phyloP scores from a whole-genome alignment of 352 stramenopile genomes.

The Globisporangium parvum region DNA sequence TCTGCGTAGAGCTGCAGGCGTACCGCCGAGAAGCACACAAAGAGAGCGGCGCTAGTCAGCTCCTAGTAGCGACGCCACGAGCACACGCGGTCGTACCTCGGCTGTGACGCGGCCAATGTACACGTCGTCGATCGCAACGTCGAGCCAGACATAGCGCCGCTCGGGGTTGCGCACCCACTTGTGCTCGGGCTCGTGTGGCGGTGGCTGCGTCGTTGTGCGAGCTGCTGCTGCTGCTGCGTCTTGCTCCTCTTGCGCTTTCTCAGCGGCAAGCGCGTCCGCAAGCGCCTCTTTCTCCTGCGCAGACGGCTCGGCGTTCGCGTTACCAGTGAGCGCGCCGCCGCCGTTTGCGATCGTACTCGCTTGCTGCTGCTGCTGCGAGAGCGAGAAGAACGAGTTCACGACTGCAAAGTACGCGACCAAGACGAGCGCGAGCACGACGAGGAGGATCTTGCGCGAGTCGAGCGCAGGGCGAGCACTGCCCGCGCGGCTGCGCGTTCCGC shows the following conservation, averaged over 20 bases:
- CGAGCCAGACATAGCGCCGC: slow-evolving; percentile 83
- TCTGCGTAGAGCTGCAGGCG: slow-evolving; percentile 86
- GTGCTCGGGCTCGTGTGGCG: slow-evolving; percentile 3
- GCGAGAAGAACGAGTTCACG: slow-evolving; percentile 61
- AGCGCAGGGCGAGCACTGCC: slow-evolving; percentile 8
- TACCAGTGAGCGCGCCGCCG: slow-evolving; percentile 1
- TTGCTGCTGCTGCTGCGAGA: slow-evolving; percentile 12
- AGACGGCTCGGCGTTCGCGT: slow-evolving; percentile 4
- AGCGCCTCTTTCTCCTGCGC: slow-evolving; percentile 11
- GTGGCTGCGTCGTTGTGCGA: neutral
- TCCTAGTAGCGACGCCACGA: too few relatives aligned
- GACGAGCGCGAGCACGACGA: slow-evolving; percentile 42
- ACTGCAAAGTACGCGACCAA: slow-evolving; percentile 63
- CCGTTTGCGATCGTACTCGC: slow-evolving; percentile 1
- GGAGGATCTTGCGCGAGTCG: slow-evolving; percentile 49
- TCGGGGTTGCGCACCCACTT: slow-evolving; percentile 51
- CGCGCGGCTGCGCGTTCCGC: slow-evolving; percentile 2
- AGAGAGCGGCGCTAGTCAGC: too few relatives aligned
- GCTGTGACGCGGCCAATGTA: slow-evolving; percentile 65
- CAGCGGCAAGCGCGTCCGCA: slow-evolving; percentile 12
- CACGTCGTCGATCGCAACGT: slow-evolving; percentile 73
- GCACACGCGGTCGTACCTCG: slow-evolving; percentile 32
- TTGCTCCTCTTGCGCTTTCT: slow-evolving; percentile 1
- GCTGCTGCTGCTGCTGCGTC: neutral
- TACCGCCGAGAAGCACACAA: too few relatives aligned